Base-by-base conservation (phyloP, 1,139 yeast species). In the Debaryomycetaceae sp. region DNA sequence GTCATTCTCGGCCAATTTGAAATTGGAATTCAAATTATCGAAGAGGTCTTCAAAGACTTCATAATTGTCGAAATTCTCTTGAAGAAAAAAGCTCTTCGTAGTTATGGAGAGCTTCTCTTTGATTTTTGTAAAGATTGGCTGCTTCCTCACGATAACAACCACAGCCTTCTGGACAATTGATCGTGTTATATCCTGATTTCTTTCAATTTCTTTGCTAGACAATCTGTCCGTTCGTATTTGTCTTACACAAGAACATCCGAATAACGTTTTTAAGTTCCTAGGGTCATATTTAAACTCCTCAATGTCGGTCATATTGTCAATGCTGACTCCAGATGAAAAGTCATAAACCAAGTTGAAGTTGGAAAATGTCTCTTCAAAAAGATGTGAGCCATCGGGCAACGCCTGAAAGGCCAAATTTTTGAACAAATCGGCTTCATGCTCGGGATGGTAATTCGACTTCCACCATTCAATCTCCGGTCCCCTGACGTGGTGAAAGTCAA, bases 381-480 rank as follows among this genome's bases (percentile, higher is more conserved):
- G 80, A 63, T 93, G 99, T 1, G 95, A 85, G 1, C 99, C 99
- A 63, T 93, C 99, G 0, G 99, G 99, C 34, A 93, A 70, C 3
- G 97, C 96, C 60, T 91, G 97, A 59, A 93, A 93, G 3, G 98
- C 95, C 39, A 93, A 67, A 56, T 86, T 83, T n/a, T 93, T 89
- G 89, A 97, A 93, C 22, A 86, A 66, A 6, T 66, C 60, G 0
- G 77, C 62, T 40, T 70, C 66, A 45, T 70, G 63, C 6, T 60
- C 61, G 1, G 65, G 62, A 38, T 66, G 66, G 43, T 82, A 80
- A 46, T 84, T 80, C 17, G 95, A 90, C 41, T 82, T 75, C 90
- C 97, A 88, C 70, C 88, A 89, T 63, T 91, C 97, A 17, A 93
- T 83, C 60, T 93, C 98, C 0, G 99, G 99, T 0, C 99, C 99